Evolutionary conservation across 192 early-diverging fungal species (phyloP), one percentile per base, ranked within the genome.

Genomic region (Linderina pennispora): DNA sequence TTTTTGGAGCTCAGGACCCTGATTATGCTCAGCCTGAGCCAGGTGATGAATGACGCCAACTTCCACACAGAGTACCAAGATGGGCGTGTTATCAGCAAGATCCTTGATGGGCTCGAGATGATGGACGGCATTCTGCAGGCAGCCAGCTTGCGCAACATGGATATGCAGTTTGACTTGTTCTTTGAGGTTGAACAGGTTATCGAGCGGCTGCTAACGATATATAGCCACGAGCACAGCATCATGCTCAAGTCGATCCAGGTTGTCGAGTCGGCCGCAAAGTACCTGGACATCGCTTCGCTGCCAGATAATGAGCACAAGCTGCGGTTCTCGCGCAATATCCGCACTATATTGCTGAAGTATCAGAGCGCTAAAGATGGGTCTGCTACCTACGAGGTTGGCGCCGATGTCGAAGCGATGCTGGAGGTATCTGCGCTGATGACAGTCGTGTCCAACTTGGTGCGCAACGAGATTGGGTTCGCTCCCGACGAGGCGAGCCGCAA

Each of bases 91-190:
- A 45, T 64, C 21, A 40, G 41, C 38, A 45, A 43, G 17, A 11
- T 71, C 25, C 44, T 71, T 15, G 67, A 63, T n/a, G 61, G 67
- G 2, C 56, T 71, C 23, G 67, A 71, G n/a, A 71, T 71, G 67
- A 43, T 71, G 43, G 67, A 71, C 32, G 67, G 67, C 18, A 58
- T 71, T 9, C 48, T 71, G n/a, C 35, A 60, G 3, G 61, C 67
- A 1, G 67, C 67, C 23, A 71, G 58, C 49, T 51, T 52, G 17
- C 44, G 51, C 15, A 71, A 71, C 19, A 60, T 71, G 67, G 52
- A 60, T 15, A 62, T 62, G 44, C 14, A 60, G 3, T 59, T 71
- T 37, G 55, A 47, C 11, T 23, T 71, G 43, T 34, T 71, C 26
- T 71, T 71, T 50, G 67, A 71, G 34, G 25, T 64, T 22, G 48